These are phyloP conservation scores for Collariella sp. DNA, from an alignment of 495 filamentous ascomycete genomes.

Conservation along the genomic window DNA sequence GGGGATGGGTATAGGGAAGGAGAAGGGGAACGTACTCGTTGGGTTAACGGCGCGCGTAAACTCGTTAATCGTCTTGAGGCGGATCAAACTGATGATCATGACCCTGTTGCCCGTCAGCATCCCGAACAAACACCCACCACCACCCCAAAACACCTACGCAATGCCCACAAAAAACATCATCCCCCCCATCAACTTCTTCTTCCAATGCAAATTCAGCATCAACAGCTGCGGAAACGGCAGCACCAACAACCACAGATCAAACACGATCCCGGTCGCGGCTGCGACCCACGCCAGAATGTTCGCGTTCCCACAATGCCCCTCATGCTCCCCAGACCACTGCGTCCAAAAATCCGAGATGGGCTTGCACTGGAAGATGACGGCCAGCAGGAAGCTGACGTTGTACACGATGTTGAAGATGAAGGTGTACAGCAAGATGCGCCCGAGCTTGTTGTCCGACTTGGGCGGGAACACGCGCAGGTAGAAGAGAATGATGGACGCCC, in stretches of 20 bases:
- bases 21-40: conserved; percentile 16
- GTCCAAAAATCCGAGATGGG: conserved; percentile 30
- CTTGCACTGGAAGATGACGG: conserved; percentile 35
- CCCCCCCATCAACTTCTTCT: conserved; percentile 28
- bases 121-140: too few species aligned
- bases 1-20: background rate
- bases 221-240: conserved; percentile 32
- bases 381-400: conserved; percentile 31
- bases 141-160: conserved; percentile 22
- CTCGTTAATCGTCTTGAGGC: conserved; percentile 25
- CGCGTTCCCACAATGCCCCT: conserved; percentile 26
- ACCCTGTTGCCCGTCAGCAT: conserved; percentile 14
- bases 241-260: conserved; percentile 31
- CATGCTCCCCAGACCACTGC: conserved; percentile 21
- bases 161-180: conserved; percentile 35
- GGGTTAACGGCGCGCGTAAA: conserved; percentile 21
- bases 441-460: conserved; percentile 14
- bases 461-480: conserved; percentile 43
- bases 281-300: conserved; percentile 24
- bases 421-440: conserved; percentile 24
- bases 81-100: conserved; percentile 24
- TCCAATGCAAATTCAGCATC: conserved; percentile 26
- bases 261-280: conserved; percentile 28
- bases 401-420: conserved; percentile 31
- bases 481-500: conserved; percentile 43